Evolutionary conservation across 176 grass and related monocot genomes (phyloP).

Genomic region (Hsuehochloa calcarea): DNA sequence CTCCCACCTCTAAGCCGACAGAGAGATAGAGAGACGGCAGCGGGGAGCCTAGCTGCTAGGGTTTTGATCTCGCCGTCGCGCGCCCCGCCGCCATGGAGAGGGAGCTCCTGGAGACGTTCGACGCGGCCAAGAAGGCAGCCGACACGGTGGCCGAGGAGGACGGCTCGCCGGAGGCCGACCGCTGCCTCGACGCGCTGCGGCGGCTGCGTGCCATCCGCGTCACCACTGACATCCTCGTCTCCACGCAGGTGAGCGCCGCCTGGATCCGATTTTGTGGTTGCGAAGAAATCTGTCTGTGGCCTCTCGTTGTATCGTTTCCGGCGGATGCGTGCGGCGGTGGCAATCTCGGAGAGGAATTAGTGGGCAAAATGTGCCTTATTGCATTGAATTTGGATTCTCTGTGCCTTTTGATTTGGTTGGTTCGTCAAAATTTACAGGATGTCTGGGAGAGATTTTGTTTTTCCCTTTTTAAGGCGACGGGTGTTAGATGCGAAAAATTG

Average conservation of each 20-base stretch:
- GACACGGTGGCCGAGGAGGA: constrained; percentile 42
- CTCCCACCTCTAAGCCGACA: background rate
- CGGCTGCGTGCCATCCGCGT: constrained; percentile 67
- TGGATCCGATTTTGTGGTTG: background rate
- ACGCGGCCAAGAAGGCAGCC: constrained; percentile 88
- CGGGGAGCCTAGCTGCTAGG: constrained; percentile 39
- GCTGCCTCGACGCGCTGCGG: constrained; percentile 80
- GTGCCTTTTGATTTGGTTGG: background rate
- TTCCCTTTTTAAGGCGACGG: background rate
- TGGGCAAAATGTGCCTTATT: background rate
- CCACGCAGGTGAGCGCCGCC: constrained; percentile 65
- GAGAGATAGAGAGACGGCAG: constrained; percentile 18
- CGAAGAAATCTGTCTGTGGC: background rate
- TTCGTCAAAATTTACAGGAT: background rate
- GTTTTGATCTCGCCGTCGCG: constrained; percentile 40
- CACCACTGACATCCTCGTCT: constrained; percentile 76
- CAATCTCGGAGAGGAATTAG: background rate
- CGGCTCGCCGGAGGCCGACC: constrained; percentile 63
- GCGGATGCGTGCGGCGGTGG: constrained; percentile 22
- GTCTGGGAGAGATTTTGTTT: background rate
- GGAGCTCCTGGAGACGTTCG: constrained; percentile 87
- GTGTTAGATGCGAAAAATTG: background rate
- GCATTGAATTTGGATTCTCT: background rate
- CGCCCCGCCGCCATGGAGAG: constrained; percentile 59
- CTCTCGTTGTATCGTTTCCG: background rate